Percentiles rank a stretch among this genome's conserved stretches.
Evolutionary conservation across 805 yeast genomes (phyloP).

Genomic region (Danielozyma ontarioensis): DNA sequence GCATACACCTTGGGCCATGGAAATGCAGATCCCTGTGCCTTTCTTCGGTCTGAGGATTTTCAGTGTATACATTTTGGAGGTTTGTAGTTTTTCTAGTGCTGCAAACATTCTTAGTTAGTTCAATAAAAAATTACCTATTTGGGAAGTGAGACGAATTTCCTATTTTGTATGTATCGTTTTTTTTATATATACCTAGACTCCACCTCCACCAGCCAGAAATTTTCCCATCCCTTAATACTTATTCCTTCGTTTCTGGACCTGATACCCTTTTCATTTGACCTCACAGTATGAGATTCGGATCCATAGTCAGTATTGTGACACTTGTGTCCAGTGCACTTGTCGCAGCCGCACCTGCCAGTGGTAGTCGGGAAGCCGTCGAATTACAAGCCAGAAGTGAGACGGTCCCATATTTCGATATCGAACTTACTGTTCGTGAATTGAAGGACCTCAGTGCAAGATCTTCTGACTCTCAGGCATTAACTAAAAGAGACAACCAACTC

Average conservation of each 20-base stretch:
- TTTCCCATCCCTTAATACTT: slow-evolving; percentile 5
- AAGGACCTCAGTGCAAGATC: slow-evolving; percentile 2
- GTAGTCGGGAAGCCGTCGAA: slow-evolving; percentile 6
- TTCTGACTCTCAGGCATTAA: neutral
- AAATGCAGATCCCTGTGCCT: too few species aligned
- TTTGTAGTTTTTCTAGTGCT: too few species aligned
- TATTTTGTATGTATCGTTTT: neutral
- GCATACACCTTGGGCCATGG: too few species aligned
- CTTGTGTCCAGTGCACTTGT: slow-evolving; percentile 13
- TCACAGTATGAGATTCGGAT: slow-evolving; percentile 14
- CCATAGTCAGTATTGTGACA: slow-evolving; percentile 12
- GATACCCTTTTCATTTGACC: neutral
- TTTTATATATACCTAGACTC: slow-evolving; percentile 1
- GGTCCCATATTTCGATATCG: slow-evolving; percentile 1
- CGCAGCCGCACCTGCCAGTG: slow-evolving; percentile 19
- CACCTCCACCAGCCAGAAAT: slow-evolving; percentile 3
- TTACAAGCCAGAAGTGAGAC: slow-evolving; percentile 3
- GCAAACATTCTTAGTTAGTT: neutral
- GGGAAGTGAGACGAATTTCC: slow-evolving; percentile 7
- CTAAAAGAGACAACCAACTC: slow-evolving; percentile 11
- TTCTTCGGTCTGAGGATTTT: too few species aligned
- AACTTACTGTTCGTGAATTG: neutral
- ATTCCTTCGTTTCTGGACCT: slow-evolving; percentile 8
- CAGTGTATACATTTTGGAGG: too few species aligned
- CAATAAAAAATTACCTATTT: slow-evolving; percentile 6